Evolutionary conservation across 805 yeast species (phyloP).

Genomic region (Zygotorulaspora danielsina): DNA sequence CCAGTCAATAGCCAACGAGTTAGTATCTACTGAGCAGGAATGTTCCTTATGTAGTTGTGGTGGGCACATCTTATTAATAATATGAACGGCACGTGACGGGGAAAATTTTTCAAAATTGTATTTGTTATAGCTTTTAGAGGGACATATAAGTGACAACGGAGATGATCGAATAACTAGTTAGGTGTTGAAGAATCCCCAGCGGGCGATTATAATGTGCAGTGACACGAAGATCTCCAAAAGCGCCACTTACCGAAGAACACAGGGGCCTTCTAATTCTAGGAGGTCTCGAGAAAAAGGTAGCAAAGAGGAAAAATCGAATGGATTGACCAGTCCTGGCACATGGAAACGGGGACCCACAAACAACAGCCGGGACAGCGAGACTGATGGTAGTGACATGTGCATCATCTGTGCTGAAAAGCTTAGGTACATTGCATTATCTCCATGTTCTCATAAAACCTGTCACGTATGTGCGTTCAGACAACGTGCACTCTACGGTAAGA

Average conservation of each 20-base stretch:
- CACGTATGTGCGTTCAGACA: conserved; percentile 78
- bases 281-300: background rate
- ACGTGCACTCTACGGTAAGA: conserved; percentile 71
- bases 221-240: background rate
- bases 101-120: background rate
- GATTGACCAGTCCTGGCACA: background rate
- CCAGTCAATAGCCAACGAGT: too few relatives aligned
- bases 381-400: conserved; percentile 48
- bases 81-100: conserved; percentile 1
- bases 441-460: conserved; percentile 84
- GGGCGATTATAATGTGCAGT: background rate
- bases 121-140: too few relatives aligned
- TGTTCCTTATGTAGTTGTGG: too few relatives aligned
- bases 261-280: conserved; percentile 15
- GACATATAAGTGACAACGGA: too few relatives aligned
- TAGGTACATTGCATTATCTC: conserved; percentile 61
- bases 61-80: too few relatives aligned
- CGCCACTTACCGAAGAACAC: conserved; percentile 19
- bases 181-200: too few relatives aligned
- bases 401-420: conserved; percentile 79
- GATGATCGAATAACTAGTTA: too few relatives aligned
- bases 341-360: conserved; percentile 4
- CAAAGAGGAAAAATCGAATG: background rate
- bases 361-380: background rate
- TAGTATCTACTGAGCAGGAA: too few relatives aligned